A percentile compares a stretch with the other conserved stretches of the same genome.
Evolutionary conservation across 1,284 basidiomycete species (phyloP).

Genomic region (Vanrija pseudolonga): DNA sequence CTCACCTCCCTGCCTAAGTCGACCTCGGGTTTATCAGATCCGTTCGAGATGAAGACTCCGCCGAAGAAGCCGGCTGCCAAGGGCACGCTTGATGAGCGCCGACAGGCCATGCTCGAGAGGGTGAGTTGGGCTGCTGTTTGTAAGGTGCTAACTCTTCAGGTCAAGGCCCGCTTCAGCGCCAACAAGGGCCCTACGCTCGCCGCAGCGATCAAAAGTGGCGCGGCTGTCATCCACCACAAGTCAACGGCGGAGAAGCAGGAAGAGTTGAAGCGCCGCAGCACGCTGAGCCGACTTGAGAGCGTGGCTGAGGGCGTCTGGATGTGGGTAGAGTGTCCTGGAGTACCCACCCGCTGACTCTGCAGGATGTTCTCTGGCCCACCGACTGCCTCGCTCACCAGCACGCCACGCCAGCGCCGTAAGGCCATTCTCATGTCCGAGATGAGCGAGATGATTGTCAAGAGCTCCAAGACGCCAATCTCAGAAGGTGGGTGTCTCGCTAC

Average conservation of each 20-base stretch:
- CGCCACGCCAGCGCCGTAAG: conserved; percentile 34
- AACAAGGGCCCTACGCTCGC: conserved; percentile 29
- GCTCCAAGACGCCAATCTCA: conserved; percentile 49
- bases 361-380: conserved; percentile 41
- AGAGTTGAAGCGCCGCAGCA: conserved; percentile 46
- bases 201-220: conserved; percentile 19
- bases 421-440: conserved; percentile 47
- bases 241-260: conserved; percentile 27
- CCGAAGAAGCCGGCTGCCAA: conserved; percentile 7
- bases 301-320: conserved; percentile 51
- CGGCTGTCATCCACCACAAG: conserved; percentile 6
- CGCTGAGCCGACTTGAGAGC: conserved; percentile 45
- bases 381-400: conserved; percentile 26
- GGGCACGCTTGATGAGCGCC: conserved; percentile 38
- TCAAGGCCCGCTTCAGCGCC: conserved; percentile 38
- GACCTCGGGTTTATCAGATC: conserved; percentile 31
- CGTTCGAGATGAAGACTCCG: conserved; percentile 27
- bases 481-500: conserved; percentile 35
- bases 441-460: conserved; percentile 46
- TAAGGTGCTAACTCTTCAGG: conserved; percentile 13
- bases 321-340: conserved; percentile 22
- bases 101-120: conserved; percentile 43
- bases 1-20: conserved; percentile 1
- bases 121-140: conserved; percentile 18
- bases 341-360: conserved; percentile 12